Base-by-base conservation (phyloP, 2,329 filamentous ascomycete species). In the Leptodontidium sp. region DNA sequence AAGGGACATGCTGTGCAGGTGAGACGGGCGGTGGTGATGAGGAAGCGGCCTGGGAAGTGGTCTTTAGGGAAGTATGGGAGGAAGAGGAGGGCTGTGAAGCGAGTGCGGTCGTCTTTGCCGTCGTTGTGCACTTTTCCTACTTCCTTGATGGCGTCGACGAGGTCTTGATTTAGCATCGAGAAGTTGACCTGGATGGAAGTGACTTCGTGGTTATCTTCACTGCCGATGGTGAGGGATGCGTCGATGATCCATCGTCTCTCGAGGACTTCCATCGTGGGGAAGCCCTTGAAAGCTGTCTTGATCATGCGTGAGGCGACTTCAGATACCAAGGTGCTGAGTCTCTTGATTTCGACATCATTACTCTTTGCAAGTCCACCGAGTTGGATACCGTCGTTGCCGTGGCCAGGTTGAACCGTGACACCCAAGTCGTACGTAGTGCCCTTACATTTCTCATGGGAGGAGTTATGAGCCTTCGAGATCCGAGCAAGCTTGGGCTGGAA, bases 121-220 rank as follows among this genome's bases (percentile, higher is more conserved):
- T 66, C 64, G 40, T 52, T 64, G 50, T 64, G 62, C 29, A 64
- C 49, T 15, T 64, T 53, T n/a, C 49, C 62, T 17, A 45, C 52
- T 38, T 57, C 47, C 4, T 64, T 64, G 47, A 64, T 53, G 24
- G 49, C 62, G 9, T 64, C 49, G 45, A 52, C 62, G 49, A 64
- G 50, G 1, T 45, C 50, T 47, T 64, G 49, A 40, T 64, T 38
- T 3, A 57, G 62, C 35, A 45, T 53, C 3, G 49, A 57, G 50
- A 55, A 64, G 50, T 64, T 64, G 24, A 64, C 17, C 45, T 64
- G 62, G 11, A 64, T 64, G 21, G 62, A 64, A 3, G 62, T 47
- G 8, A 57, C 50, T 43, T 64, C 24, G 17, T 55, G 24, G 50
- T 64, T 64, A 12, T 64, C 62, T 45, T 55, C 50, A 11, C 40